Evolutionary conservation across 371 early-diverging fungal species (phyloP).

Genomic region (Mortierella sp.): DNA sequence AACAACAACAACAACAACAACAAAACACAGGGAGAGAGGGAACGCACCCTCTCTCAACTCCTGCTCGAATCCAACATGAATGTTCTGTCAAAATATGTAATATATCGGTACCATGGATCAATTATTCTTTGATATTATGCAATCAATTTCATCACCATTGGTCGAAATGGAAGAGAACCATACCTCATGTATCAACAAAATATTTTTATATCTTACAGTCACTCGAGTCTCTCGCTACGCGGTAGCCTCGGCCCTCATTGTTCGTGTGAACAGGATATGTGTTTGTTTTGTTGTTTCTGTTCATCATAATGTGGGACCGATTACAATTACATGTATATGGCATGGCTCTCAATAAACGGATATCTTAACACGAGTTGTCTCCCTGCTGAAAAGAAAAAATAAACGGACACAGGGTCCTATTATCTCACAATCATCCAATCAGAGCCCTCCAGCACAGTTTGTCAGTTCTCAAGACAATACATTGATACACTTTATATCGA

Average conservation of each 20-base stretch:
- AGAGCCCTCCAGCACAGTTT: constrained; percentile 1
- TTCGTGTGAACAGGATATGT: background rate
- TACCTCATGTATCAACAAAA: no score
- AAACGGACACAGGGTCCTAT: background rate
- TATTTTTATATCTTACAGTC: background rate
- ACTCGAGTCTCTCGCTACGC: background rate
- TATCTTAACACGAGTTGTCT: background rate
- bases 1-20: background rate
- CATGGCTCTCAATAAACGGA: background rate
- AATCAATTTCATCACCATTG: no score
- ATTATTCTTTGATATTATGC: no score
- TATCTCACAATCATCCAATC: constrained; percentile 3
- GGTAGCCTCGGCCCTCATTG: background rate
- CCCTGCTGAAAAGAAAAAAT: background rate
- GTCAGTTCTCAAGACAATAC: constrained; percentile 4
- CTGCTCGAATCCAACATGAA: no score
- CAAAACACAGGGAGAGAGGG: background rate
- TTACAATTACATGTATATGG: background rate
- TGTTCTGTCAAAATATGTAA: background rate
- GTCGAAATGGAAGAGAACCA: no score
- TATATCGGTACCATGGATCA: no score
- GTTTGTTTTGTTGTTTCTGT: background rate
- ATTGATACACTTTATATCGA: background rate
- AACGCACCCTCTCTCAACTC: no score
- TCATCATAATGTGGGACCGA: background rate